Evolutionary conservation across 1,284 basidiomycete species (phyloP).

Genomic region (Rhodotorula sp.): DNA sequence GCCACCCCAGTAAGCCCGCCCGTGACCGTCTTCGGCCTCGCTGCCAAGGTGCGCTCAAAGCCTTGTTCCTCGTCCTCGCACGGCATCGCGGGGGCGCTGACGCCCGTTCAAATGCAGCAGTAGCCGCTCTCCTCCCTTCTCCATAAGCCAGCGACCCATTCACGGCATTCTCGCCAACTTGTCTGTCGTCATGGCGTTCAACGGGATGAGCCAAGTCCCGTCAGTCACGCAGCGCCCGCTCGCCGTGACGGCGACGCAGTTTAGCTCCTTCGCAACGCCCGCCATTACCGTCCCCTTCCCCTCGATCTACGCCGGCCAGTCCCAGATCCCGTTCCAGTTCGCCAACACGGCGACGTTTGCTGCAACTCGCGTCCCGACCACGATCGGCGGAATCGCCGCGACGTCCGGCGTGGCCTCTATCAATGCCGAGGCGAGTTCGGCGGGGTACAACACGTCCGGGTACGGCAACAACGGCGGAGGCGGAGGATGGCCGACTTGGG

Average conservation of each 20-base stretch:
- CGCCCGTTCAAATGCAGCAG: not conserved
- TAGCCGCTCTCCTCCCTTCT: not conserved
- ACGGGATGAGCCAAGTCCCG: constrained; percentile 12
- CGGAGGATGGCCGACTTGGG: constrained; percentile 31
- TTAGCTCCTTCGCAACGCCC: constrained; percentile 25
- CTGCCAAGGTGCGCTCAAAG: no score
- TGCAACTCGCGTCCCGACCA: constrained; percentile 21
- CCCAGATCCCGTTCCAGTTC: constrained; percentile 21
- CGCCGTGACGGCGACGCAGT: constrained; percentile 18
- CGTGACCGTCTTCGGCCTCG: no score
- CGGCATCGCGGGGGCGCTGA: not conserved
- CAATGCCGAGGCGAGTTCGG: constrained; percentile 3
- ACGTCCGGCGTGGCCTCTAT: constrained; percentile 26
- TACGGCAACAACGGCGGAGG: constrained; percentile 1
- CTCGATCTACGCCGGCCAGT: constrained; percentile 28
- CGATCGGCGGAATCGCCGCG: constrained; percentile 28
- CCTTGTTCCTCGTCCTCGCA: no score
- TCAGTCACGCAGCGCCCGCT: constrained; percentile 6
- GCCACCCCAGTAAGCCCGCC: no score
- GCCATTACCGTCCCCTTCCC: constrained; percentile 38
- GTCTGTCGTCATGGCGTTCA: constrained; percentile 6
- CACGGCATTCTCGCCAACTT: not conserved
- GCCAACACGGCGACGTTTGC: constrained; percentile 17
- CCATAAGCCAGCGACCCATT: not conserved
- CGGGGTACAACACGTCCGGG: constrained; percentile 8